Percentiles rank a stretch among this genome's conserved stretches.
Conservation (phyloP, 192 early-diverging fungal species). For the Mortierella hygrophila region DNA sequence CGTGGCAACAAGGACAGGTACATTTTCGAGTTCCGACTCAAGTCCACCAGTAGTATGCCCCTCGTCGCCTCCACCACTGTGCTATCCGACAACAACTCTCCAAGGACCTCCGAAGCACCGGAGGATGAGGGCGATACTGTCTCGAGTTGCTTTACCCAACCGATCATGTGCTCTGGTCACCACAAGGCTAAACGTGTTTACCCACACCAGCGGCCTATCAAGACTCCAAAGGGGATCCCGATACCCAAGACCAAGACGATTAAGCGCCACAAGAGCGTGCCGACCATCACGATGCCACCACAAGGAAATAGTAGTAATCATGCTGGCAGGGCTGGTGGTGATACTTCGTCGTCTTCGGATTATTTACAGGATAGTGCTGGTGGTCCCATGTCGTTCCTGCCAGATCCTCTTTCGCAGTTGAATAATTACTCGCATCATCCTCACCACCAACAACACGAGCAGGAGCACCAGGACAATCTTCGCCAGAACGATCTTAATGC, state of each 20-base stretch:
- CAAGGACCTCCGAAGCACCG: neutral
- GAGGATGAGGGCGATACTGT: slow-evolving; percentile 47
- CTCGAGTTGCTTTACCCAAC: slow-evolving; percentile 31
- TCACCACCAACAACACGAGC: neutral
- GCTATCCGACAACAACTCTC: neutral
- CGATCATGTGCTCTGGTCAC: slow-evolving; percentile 54
- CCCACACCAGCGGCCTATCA: slow-evolving; percentile 27
- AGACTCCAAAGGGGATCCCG: slow-evolving; percentile 29
- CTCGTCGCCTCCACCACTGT: neutral
- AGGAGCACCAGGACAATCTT: neutral
- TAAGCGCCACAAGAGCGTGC: slow-evolving; percentile 47
- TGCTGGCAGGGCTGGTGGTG: neutral
- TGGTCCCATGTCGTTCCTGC: slow-evolving; percentile 11
- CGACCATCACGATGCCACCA: slow-evolving; percentile 12
- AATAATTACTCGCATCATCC: neutral
- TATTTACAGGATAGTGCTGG: neutral
- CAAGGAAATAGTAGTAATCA: neutral
- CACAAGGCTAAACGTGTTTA: slow-evolving; percentile 52
- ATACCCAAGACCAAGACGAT: slow-evolving; percentile 42
- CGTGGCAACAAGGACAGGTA: slow-evolving; percentile 55
- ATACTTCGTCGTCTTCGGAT: neutral
- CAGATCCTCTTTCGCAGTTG: slow-evolving; percentile 10
- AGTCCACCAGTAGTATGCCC: slow-evolving; percentile 35
- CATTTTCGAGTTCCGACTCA: slow-evolving; percentile 49
- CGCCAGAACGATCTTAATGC: neutral